Base-by-base conservation (phyloP, 2,329 filamentous ascomycete species). In the Fusarium luffae region DNA sequence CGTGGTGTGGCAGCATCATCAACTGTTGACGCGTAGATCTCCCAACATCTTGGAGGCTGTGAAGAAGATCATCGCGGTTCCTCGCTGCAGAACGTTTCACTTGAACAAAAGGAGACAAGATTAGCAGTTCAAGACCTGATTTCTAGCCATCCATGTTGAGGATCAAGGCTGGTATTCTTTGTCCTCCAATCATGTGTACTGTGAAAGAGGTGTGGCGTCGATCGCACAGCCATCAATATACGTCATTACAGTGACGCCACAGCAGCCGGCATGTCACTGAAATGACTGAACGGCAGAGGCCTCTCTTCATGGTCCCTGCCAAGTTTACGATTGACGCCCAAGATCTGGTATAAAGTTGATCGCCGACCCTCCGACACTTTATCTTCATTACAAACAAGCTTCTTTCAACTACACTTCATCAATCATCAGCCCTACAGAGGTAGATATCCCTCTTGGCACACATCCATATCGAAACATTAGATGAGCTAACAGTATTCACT, bases 221-320 rank as follows among this genome's bases (percentile, higher is more conserved):
- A 10, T 19, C 16, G 55, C 71, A 75, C 68, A 56, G 71, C 73
- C 73, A 73, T 73, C 25, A 25, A 18, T 34, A 28, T 74, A 75
- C 73, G 73, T 75, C 73, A 75, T 61, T 46, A 10, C 23, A 27
- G 25, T 11, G 18, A 64, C 51, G 47, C 34, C 49, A 60, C 46
- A 64, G 21, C 21, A 51, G 48, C 12, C 23, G 13, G 32, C 13
- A 64, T 64, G 62, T 64, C 60, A 64, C 62, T 64, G 60, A n/a
- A 21, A 40, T 58, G 59, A 68, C 30, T 41, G 56, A 59, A 57
- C 37, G 52, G 57, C 55, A 62, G 60, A 57, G 57, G 66, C 61
- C 54, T 70, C 60, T 42, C 16, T 40, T 18, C 48, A 65, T 42
- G 60, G 73, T 68, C 64, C 68, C 69, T 72, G 71, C 71, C 73